A percentile compares a stretch with the other conserved stretches of the same genome.
Evolutionary conservation across 495 filamentous ascomycete genomes (phyloP).

Genomic region (Oleoguttula mirabilis): DNA sequence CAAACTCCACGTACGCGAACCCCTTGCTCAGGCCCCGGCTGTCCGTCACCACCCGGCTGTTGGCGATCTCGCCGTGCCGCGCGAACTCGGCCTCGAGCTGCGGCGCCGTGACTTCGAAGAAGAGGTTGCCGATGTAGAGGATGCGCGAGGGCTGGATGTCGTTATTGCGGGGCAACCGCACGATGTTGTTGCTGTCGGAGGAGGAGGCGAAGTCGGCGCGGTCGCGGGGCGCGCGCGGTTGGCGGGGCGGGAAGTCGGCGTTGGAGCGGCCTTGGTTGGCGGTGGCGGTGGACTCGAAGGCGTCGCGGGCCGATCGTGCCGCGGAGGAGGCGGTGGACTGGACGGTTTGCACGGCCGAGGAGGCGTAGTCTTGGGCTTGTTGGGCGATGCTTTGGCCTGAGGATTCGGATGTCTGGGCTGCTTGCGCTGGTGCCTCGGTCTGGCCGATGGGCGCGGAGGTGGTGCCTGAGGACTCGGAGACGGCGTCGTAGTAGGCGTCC

Average conservation of each 20-base stretch:
- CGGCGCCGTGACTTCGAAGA: slow-evolving; percentile 54
- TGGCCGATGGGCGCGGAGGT: not conserved
- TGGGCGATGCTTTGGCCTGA: not conserved
- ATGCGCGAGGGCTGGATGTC: slow-evolving; percentile 21
- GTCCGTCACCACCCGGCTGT: slow-evolving; percentile 51
- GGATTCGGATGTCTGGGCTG: not conserved
- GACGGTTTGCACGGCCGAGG: not conserved
- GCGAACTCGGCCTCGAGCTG: slow-evolving; percentile 27
- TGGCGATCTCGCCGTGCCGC: slow-evolving; percentile 33
- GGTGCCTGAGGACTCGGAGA: slow-evolving; percentile 13
- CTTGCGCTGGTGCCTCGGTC: not conserved
- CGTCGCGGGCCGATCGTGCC: slow-evolving; percentile 1
- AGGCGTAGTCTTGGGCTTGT: not conserved
- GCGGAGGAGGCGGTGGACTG: slow-evolving; percentile 2
- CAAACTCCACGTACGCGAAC: slow-evolving; percentile 72
- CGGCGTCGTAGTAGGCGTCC: slow-evolving; percentile 1
- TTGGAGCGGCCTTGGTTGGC: not conserved
- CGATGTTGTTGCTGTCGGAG: not conserved
- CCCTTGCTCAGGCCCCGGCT: slow-evolving; percentile 73
- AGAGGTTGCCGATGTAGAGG: slow-evolving; percentile 75
- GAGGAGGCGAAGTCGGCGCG: not conserved
- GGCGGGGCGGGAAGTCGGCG: not conserved
- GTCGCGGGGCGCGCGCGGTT: not conserved
- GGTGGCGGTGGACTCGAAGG: not conserved
- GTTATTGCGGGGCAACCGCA: not conserved